Evolutionary conservation across 768 basidiomycete genomes (phyloP), one percentile per base, ranked within the genome.

Genomic region (Trametes gibbosa): DNA sequence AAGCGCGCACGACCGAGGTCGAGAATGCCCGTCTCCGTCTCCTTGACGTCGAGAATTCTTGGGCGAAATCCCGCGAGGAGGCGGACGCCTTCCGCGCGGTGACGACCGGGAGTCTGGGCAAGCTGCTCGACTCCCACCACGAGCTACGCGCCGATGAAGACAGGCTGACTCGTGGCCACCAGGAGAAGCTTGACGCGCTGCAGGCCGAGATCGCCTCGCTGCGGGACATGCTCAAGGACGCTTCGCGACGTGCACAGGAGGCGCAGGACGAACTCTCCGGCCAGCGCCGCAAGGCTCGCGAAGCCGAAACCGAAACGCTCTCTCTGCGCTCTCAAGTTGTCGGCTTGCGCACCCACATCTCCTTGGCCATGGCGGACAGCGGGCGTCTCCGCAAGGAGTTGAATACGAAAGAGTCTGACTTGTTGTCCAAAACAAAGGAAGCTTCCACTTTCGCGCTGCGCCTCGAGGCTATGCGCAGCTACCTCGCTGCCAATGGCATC

Each of bases 51-150:
- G 95, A 97, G 75, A 93, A 90, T 68, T 85, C 89, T 9, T 97
- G 94, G 87, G 84, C 90, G 24, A 90, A 93, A 72, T 92, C 93
- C 42, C 85, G 94, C 14, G 90, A 95, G 74, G 94, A 98, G 76
- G 92, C 94, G 2, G 95, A 97, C 71, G 85, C 89, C 1, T 86
- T 95, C 72, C 80, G 94, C 53, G 88, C 90, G 21, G 76, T 94
- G 51, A 95, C 95, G 2, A 96, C 92, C 2, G 85, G 87, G 47
- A 83, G 87, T 66, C 81, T 97, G 2, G 94, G 93, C 23, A 85
- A 95, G 69, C 78, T 97, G 19, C 77, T 97, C 46, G 92, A 95
- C 69, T 86, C 89, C 2, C 95, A 96, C 76, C 84, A 87, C 35
- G 90, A 92, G 66, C 78, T 95, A 51, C 85, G 83, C 71, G 83